Evolutionary conservation across 805 yeast species (phyloP).

Genomic region (Lachancea nothofagi): DNA sequence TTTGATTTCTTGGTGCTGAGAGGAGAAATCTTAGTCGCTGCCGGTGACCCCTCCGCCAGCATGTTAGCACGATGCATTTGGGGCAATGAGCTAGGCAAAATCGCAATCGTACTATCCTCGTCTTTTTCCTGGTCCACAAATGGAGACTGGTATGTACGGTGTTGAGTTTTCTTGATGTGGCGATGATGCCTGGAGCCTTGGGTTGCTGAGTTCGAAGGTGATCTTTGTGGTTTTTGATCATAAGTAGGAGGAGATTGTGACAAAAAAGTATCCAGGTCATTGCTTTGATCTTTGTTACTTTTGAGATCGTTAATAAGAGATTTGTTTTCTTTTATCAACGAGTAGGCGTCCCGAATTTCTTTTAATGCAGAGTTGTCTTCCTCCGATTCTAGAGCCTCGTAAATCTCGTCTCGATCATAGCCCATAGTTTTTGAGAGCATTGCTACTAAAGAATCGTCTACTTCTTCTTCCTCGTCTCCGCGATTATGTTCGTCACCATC

Average conservation of each 20-base stretch:
- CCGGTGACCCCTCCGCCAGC: conserved; percentile 56
- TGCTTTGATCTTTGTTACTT: conserved; percentile 36
- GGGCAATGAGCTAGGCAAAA: conserved; percentile 89
- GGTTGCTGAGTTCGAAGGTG: conserved; percentile 10
- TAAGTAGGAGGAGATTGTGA: conserved; percentile 58
- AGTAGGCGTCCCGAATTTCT: conserved; percentile 83
- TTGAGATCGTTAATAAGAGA: conserved; percentile 62
- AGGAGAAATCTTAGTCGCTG: conserved; percentile 44
- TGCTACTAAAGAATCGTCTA: conserved; percentile 70
- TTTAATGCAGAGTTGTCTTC: conserved; percentile 48
- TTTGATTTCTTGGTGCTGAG: conserved; percentile 76
- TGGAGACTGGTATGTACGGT: conserved; percentile 33
- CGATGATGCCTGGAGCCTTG: conserved; percentile 8
- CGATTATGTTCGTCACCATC: conserved; percentile 17
- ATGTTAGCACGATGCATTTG: conserved; percentile 91
- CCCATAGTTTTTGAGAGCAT: conserved; percentile 84
- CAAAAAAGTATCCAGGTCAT: conserved; percentile 51
- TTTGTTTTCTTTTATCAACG: conserved; percentile 74
- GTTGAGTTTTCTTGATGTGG: conserved; percentile 14
- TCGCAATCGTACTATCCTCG: conserved; percentile 73
- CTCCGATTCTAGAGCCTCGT: conserved; percentile 54
- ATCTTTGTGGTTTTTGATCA: conserved; percentile 19
- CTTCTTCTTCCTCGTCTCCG: conserved; percentile 23
- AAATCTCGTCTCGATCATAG: conserved; percentile 75
- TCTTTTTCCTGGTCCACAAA: conserved; percentile 30